These are phyloP conservation scores for Dorcoceras hygrometricum DNA, from an alignment of 257 asterid genomes.

Conservation along the genomic window DNA sequence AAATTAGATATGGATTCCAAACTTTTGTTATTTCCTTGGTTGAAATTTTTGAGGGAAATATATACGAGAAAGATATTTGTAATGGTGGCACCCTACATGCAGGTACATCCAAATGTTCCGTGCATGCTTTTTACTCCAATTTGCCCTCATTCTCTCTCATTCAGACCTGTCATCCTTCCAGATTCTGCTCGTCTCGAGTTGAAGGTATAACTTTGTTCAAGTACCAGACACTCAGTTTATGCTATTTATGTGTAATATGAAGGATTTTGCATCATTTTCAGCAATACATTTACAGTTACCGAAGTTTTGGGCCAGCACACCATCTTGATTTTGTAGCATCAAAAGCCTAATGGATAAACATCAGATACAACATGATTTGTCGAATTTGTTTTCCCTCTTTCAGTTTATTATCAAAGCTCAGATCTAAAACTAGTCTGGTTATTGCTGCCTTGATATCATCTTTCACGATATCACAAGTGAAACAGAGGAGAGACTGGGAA, in stretches of 20 bases:
- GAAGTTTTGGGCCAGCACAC: no score
- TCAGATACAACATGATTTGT: no score
- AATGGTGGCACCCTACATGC: slow-evolving; percentile 27
- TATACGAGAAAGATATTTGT: slow-evolving; percentile 1
- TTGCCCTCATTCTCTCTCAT: slow-evolving; percentile 96
- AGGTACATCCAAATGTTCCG: slow-evolving; percentile 99
- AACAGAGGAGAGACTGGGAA: no score
- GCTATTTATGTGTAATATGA: background rate
- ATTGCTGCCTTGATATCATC: no score
- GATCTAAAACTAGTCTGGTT: no score
- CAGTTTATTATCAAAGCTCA: no score
- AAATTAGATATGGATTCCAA: background rate
- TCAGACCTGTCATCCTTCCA: slow-evolving; percentile 99
- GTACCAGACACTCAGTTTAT: background rate
- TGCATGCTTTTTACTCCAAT: slow-evolving; percentile 98
- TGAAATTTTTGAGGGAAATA: slow-evolving; percentile 8
- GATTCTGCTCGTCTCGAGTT: slow-evolving; percentile 92
- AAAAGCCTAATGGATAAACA: no score
- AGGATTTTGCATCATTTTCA: background rate
- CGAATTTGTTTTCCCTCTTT: no score
- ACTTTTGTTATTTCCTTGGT: background rate
- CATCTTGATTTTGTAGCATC: no score
- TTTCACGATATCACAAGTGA: no score
- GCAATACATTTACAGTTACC: background rate
- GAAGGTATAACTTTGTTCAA: slow-evolving; percentile 53